Conservation (phyloP, 805 yeast species). For the Lipomyces anomalus region DNA sequence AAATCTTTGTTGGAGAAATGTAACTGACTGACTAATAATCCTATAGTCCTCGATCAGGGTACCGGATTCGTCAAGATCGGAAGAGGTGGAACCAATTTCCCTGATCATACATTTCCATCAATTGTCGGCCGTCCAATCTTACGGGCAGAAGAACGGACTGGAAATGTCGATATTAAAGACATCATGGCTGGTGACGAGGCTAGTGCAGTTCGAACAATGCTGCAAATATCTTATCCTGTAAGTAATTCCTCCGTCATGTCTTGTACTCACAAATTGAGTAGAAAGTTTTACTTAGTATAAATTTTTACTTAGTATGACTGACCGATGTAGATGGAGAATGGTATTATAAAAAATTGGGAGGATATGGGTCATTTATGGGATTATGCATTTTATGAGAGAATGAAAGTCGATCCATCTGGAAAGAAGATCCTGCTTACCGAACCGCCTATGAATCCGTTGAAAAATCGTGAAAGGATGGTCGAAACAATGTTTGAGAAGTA, state of each 20-base stretch:
- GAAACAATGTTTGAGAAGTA: constrained; percentile 89
- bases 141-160: constrained; percentile 89
- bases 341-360: constrained; percentile 95
- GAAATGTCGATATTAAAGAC: constrained; percentile 76
- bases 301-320: background rate
- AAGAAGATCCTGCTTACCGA: constrained; percentile 84
- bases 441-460: constrained; percentile 95
- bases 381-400: constrained; percentile 87
- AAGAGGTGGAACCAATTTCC: constrained; percentile 93
- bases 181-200: constrained; percentile 99
- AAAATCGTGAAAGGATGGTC: constrained; percentile 86
- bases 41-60: constrained; percentile 90
- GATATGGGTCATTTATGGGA: constrained; percentile 99
- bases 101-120: constrained; percentile 94
- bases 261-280: too few relatives aligned
- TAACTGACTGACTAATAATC: too few relatives aligned
- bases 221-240: constrained; percentile 85
- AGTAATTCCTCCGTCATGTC: constrained; percentile 2
- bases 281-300: too few relatives aligned
- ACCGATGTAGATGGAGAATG: constrained; percentile 72
- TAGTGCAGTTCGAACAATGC: constrained; percentile 76
- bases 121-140: constrained; percentile 96
- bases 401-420: constrained; percentile 69
- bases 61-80: constrained; percentile 77
- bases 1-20: background rate